Evolutionary conservation across 768 basidiomycete species (phyloP), one percentile per base, ranked within the genome.

Genomic region (Rubroboletus satanas): DNA sequence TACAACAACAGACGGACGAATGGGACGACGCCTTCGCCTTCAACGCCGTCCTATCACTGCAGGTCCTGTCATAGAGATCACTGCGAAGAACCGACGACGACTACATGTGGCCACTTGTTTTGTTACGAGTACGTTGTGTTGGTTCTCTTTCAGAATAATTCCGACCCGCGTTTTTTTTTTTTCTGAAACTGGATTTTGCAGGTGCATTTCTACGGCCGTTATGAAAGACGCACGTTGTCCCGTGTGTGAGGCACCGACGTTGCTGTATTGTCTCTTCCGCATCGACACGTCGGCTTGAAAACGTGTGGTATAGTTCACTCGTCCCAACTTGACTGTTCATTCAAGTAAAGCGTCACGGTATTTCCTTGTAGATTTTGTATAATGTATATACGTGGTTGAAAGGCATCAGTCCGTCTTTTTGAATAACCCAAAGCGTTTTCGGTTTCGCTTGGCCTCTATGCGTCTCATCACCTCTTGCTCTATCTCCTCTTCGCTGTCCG

Each of bases 401-500:
- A 26, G 12, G 28, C 12, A 18, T 63, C 51, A 66, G 0, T 14
- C 0, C 7, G 26, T 38, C 47, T 10, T 67, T 51, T 49, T 54
- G 36, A 74, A 51, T 42, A 71, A 43, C 17, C 75, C 73, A 61
- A 83, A 83, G 47, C 82, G 73, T 47, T 71, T 71, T 49, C 75
- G 75, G 51, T 71, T 72, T 56, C 74, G 78, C 74, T 88, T 93
- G 51, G 73, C 77, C 28, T 79, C 85, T 10, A 85, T 71, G 52
- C 77, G 73, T 58, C 73, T 71, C 58, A 79, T 73, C 50, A 81
- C 82, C 70, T 91, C 88, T 18, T 79, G 75, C 67, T 93, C 91
- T 35, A 91, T 78, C 74, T 96, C 93, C 60, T 85, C 85, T 39
- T 93, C 92, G 43, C 87, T 80, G 56, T 90, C 75, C 53, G 73